phyloP scores from a whole-genome alignment of 202 grass and related monocot species.

The Carex arenaria region DNA sequence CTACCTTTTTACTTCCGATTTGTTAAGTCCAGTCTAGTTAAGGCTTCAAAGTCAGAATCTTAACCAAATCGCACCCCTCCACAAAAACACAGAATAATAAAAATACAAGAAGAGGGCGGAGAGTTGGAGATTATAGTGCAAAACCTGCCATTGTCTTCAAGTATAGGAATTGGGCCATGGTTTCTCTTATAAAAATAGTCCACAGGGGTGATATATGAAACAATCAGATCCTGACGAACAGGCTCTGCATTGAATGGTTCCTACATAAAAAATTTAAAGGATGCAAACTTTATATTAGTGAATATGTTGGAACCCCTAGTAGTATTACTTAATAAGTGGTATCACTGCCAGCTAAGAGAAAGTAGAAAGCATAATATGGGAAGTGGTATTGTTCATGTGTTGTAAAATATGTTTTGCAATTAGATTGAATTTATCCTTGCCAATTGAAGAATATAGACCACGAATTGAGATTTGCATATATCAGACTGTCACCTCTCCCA shows the following conservation, averaged over 20 bases:
- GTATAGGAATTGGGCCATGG: slow-evolving; percentile 88
- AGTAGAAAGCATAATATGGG: neutral
- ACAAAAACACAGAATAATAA: neutral
- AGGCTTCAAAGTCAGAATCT: neutral
- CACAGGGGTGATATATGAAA: slow-evolving; percentile 78
- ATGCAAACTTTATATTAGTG: neutral
- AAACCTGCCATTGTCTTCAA: slow-evolving; percentile 73
- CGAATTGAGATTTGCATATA: neutral
- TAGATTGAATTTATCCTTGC: neutral
- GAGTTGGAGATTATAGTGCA: neutral
- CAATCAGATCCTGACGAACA: slow-evolving; percentile 48
- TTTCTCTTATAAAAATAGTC: slow-evolving; percentile 99
- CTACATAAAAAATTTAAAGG: slow-evolving; percentile 32
- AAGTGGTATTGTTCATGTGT: neutral
- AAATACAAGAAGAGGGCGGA: neutral
- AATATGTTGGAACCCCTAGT: neutral
- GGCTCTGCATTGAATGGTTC: slow-evolving; percentile 99
- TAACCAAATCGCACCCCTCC: neutral
- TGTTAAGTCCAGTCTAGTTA: neutral
- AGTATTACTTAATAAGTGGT: neutral
- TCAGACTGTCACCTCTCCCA: neutral
- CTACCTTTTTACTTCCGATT: neutral
- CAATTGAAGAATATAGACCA: neutral
- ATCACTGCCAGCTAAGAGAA: neutral
- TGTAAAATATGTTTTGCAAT: neutral